phyloP scores from a whole-genome alignment of 306 rosid species.

The Macrotyloma uniflorum region DNA sequence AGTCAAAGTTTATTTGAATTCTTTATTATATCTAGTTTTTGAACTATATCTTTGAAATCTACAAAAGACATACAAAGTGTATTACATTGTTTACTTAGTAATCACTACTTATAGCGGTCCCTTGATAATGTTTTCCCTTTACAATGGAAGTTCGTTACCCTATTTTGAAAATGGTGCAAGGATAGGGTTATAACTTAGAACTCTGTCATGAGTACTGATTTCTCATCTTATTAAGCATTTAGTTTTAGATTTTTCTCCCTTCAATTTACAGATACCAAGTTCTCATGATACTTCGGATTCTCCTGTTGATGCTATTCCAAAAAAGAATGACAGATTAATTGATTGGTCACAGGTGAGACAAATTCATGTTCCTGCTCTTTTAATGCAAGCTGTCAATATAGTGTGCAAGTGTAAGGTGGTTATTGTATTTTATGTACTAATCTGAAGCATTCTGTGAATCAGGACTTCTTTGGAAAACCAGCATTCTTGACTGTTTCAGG shows the following conservation, averaged over 20 bases:
- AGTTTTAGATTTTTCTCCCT: constrained; percentile 7
- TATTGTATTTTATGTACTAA: constrained; percentile 33
- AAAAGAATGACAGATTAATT: constrained; percentile 63
- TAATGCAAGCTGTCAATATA: constrained; percentile 13
- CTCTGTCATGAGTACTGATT: background rate
- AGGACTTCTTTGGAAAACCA: constrained; percentile 95
- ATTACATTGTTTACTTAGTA: constrained; percentile 1
- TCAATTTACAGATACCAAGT: constrained; percentile 72
- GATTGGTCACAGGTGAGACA: constrained; percentile 94
- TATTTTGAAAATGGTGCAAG: constrained; percentile 26
- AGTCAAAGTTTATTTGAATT: constrained; percentile 18
- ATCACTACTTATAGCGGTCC: background rate
- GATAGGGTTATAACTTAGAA: background rate
- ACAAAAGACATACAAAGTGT: background rate
- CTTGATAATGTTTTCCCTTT: background rate
- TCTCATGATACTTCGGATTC: constrained; percentile 73
- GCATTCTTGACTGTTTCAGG: constrained; percentile 98
- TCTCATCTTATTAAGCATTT: constrained; percentile 5
- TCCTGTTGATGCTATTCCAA: constrained; percentile 72
- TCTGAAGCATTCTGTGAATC: constrained; percentile 38
- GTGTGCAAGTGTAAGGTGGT: constrained; percentile 2
- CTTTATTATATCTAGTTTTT: background rate
- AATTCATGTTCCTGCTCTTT: constrained; percentile 35
- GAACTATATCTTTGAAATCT: background rate
- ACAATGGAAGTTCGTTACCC: background rate